Base-by-base conservation (phyloP, 306 rosid genomes). In the Vicia villosa region DNA sequence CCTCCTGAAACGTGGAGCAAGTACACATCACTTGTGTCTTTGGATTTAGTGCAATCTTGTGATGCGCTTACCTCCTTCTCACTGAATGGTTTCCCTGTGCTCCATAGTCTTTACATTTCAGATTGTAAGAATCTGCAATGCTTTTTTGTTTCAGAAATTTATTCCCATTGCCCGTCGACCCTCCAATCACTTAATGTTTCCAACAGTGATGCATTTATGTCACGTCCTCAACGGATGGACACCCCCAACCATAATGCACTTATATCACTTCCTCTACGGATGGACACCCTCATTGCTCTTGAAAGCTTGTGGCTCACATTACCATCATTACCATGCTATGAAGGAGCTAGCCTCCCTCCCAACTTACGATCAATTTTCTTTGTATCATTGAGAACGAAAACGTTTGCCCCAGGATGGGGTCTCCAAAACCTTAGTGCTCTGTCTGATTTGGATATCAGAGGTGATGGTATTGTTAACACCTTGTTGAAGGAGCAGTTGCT, bases 1-100 rank as follows among this genome's bases (percentile, higher is more conserved):
- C 56, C 56, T 3, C 24, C 40, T 43, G 56, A 64, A 14, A 43
- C 26, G 7, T 65, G 70, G 56, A n/a, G 41, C 5, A 65, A 45
- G 4, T 65, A 65, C 56, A 65, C 56, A 8, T 14, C 5, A 1
- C 70, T 43, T 24, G 22, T 8, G 55, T 8, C 24, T 19, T 62
- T 62, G 19, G 0, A 1, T 0, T 32, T 62, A 13, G 0, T 0
- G 0, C 0, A 0, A 11, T 17, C 15, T 4, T 61, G 68, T 19
- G 3, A 38, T 20, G 1, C 68, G 11, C 68, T 62, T 38, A 62
- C 68, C 16, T 62, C 50, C 3, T 37, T 61, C n/a, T 30, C 17
- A 17, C 13, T 61, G 47, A 21, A 61, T 61, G 66, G 66, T 36
- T 61, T 61, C 47, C 66, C 66, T 10, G 59, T 21, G 30, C 59